A percentile compares a stretch with the other conserved stretches of the same genome.
Conservation (phyloP, 1,139 yeast genomes). For the Kodamaea ohmeri region DNA sequence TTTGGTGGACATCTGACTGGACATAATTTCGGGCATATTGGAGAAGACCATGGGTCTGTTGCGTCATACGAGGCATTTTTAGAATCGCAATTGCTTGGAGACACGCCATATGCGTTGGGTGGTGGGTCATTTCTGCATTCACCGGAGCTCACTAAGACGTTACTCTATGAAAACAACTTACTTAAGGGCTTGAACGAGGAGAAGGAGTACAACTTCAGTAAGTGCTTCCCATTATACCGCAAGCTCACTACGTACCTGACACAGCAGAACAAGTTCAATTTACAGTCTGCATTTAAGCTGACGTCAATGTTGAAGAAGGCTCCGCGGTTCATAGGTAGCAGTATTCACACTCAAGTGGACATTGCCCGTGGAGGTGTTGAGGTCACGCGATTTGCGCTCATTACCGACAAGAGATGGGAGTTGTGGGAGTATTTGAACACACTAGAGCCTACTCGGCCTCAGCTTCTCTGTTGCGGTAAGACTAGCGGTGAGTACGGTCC, state of each 20-base stretch:
- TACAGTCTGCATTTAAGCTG: slow-evolving; percentile 36
- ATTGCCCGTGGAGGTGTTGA: slow-evolving; percentile 37
- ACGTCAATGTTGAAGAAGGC: slow-evolving; percentile 37
- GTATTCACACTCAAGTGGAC: slow-evolving; percentile 50
- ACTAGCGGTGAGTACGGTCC: slow-evolving; percentile 66
- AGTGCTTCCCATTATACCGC: slow-evolving; percentile 81
- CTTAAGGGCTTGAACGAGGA: slow-evolving; percentile 34
- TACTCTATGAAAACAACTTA: slow-evolving; percentile 23
- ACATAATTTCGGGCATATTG: too few species aligned
- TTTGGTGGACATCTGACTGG: too few species aligned
- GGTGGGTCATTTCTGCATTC: slow-evolving; percentile 6
- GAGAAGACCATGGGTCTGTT: too few species aligned
- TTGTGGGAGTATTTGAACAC: slow-evolving; percentile 48
- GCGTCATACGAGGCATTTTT: too few species aligned
- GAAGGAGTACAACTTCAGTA: slow-evolving; percentile 65
- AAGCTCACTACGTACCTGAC: slow-evolving; percentile 64
- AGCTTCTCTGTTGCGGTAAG: slow-evolving; percentile 63
- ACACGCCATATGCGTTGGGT: not conserved
- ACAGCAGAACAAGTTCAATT: slow-evolving; percentile 52
- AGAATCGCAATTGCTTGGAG: too few species aligned
- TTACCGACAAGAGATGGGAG: slow-evolving; percentile 71
- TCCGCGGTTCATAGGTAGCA: slow-evolving; percentile 51
- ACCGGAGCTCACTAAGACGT: slow-evolving; percentile 7
- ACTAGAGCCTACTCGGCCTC: slow-evolving; percentile 43
- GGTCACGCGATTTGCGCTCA: slow-evolving; percentile 58